Base-by-base conservation (phyloP, 257 asterid species). In the Solanum paucissectum region DNA sequence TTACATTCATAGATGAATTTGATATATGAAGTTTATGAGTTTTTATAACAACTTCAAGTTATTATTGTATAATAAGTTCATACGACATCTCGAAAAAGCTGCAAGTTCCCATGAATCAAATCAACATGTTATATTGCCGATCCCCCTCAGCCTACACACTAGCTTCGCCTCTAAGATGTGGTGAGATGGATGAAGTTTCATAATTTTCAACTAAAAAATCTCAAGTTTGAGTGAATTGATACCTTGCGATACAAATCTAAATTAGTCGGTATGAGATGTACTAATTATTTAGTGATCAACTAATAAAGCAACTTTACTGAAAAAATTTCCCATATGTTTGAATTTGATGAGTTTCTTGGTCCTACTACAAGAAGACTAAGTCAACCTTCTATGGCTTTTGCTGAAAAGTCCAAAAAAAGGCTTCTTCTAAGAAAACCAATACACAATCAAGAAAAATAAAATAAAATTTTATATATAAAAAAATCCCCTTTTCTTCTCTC, bases 371-470 rank as follows among this genome's bases (percentile, higher is more conserved):
- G 14, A 79, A 91, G 87, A 66, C 83, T 49, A 86, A 92, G 95
- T 95, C 98, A 93, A 92, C 44, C 44, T 86, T 89, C 62, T 71
- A 83, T 62, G 81, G 87, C 68, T 86, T 49, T 37, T 49, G 36
- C 85, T 86, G 52, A 87, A 89, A 81, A 73, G 88, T 87, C 87
- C 87, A 52, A 88, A 73, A 73, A 83, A 49, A 90, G 86, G 44
- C 79, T 44, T 86, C 89, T 89, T 76, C 85, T 74, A 29, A 29
- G 87, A 83, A 40, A 38, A 40, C 88, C n/a, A 58, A 32, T 49
- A 49, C 14, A 90, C 7, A 71, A 87, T 38, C 87, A 75, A 85
- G 83, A 29, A 68, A 55, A 55, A 44, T 0, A 55, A 2, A 18
- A 5, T 29, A 20, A 29, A 29, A 29, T 25, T 33, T 32, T n/a